A percentile compares a stretch with the other conserved stretches of the same genome.
Evolutionary conservation across 257 asterid genomes (phyloP).

Genomic region (Coffea eugenioides): DNA sequence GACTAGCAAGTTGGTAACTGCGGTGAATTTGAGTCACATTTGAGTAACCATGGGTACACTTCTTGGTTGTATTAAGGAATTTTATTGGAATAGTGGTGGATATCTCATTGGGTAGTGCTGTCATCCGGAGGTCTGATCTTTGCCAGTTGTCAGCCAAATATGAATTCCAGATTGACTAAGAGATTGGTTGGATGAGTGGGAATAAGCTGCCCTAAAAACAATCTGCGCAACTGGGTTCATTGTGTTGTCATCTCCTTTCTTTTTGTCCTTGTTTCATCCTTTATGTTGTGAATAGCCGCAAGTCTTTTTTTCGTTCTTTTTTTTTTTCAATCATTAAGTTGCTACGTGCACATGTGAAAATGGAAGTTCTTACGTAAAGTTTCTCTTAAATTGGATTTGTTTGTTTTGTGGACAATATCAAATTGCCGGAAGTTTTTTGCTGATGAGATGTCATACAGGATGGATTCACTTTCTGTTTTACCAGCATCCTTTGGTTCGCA

Average conservation of each 20-base stretch:
- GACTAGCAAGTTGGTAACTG: not conserved
- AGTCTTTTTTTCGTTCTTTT: no score
- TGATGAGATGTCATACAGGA: conserved; percentile 49
- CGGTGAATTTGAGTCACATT: not conserved
- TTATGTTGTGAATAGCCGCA: not conserved
- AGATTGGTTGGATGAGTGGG: not conserved
- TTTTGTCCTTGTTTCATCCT: not conserved
- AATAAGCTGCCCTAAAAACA: not conserved
- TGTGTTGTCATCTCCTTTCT: not conserved
- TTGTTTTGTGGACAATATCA: not conserved
- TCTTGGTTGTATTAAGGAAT: not conserved
- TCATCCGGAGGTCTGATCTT: not conserved
- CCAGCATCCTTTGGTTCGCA: conserved; percentile 77
- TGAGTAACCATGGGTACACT: no score
- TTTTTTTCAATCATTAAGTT: no score
- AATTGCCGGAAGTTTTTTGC: conserved; percentile 12
- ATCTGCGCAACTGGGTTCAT: not conserved
- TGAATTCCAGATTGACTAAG: not conserved
- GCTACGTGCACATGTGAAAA: no score
- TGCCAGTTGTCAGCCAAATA: not conserved
- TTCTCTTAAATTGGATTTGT: not conserved
- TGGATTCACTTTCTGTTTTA: conserved; percentile 79
- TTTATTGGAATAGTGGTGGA: not conserved
- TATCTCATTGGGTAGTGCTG: not conserved
- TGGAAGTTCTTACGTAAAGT: not conserved